These are phyloP conservation scores for Trichoderma gracile DNA, from an alignment of 2,329 filamentous ascomycete genomes.

Conservation along the genomic window DNA sequence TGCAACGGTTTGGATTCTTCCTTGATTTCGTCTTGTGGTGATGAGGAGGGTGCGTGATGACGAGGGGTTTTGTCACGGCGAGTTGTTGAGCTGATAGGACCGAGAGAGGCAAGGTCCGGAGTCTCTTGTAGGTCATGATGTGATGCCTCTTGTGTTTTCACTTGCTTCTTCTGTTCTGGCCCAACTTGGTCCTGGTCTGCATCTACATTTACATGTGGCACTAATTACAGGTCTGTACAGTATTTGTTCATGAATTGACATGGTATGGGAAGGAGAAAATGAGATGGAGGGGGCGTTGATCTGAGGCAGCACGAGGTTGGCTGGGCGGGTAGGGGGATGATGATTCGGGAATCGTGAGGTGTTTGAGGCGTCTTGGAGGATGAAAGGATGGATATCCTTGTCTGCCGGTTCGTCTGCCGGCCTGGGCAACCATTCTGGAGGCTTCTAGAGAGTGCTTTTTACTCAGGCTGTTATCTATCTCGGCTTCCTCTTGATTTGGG, in stretches of 20 bases:
- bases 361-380: not conserved
- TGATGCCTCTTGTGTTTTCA: not conserved
- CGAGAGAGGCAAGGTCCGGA: not conserved
- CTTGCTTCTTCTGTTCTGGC: not conserved
- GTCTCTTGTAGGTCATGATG: not conserved
- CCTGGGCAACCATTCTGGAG: not conserved
- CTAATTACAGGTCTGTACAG: too few species aligned
- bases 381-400: not conserved
- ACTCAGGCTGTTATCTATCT: too few species aligned
- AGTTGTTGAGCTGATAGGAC: conserved; percentile 8
- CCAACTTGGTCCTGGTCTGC: not conserved
- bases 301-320: too few species aligned
- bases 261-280: too few species aligned
- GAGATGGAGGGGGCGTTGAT: too few species aligned
- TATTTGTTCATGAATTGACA: too few species aligned
- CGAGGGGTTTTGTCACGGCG: not conserved
- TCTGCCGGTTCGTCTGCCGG: conserved; percentile 7
- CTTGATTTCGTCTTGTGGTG: too few species aligned
- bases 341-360: not conserved
- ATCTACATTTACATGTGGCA: too few species aligned
- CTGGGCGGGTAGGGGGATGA: not conserved
- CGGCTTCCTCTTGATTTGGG: too few species aligned
- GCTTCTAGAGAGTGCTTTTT: not conserved
- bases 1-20: too few species aligned
- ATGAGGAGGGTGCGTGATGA: conserved; percentile 5